Conservation (phyloP, 257 asterid genomes). For the Solanum rostratum region DNA sequence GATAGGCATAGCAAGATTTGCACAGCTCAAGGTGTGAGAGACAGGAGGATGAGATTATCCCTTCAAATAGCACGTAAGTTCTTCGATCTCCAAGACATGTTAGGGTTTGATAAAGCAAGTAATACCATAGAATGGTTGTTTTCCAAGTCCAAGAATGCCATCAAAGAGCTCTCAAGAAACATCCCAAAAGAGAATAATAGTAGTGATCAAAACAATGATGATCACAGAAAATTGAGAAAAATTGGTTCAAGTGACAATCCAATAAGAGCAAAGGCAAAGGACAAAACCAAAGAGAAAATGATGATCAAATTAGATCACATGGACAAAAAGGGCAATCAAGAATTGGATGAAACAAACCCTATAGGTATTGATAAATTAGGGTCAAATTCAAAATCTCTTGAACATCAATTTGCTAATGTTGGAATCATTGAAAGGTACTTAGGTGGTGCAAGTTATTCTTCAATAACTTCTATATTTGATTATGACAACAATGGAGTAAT, state of each 20-base stretch:
- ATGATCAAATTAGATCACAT: conserved; percentile 28
- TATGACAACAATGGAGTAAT: not conserved
- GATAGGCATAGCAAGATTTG: conserved; percentile 75
- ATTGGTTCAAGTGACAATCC: conserved; percentile 46
- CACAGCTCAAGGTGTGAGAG: conserved; percentile 69
- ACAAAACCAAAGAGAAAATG: conserved; percentile 38
- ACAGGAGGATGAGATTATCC: conserved; percentile 58
- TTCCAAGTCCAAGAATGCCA: conserved; percentile 44
- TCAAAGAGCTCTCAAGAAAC: conserved; percentile 33
- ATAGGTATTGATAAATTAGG: conserved; percentile 9
- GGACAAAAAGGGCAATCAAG: not conserved
- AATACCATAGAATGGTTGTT: conserved; percentile 73
- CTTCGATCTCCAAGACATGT: conserved; percentile 69
- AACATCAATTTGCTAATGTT: conserved; percentile 22
- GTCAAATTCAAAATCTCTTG: not conserved
- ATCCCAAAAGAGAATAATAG: conserved; percentile 3
- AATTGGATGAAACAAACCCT: conserved; percentile 8
- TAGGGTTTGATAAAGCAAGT: conserved; percentile 69
- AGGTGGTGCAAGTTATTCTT: conserved; percentile 10
- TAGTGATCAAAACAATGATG: not conserved
- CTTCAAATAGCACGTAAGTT: conserved; percentile 60
- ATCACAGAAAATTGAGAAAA: not conserved
- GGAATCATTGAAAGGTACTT: conserved; percentile 34
- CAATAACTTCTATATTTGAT: conserved; percentile 12
- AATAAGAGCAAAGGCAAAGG: conserved; percentile 39